These are phyloP conservation scores for Trichocladium antarcticum DNA, from an alignment of 495 filamentous ascomycete species.

Conservation along the genomic window DNA sequence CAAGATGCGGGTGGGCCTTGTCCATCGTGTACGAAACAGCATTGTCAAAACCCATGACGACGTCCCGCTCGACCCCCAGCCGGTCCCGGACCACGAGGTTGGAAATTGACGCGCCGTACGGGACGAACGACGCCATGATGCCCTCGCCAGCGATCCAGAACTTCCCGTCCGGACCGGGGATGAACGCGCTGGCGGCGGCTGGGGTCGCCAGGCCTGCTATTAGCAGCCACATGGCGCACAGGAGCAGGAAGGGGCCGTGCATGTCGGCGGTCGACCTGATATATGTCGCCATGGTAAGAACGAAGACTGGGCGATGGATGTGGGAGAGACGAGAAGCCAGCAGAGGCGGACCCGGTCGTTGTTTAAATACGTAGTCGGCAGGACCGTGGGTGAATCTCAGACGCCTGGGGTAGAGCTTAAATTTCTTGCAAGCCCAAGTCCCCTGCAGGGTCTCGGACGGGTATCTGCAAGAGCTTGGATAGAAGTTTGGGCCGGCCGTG, in stretches of 20 bases:
- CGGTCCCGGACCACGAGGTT: conserved; percentile 65
- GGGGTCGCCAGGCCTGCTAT: not conserved
- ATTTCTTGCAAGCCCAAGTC: too few species aligned
- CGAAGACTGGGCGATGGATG: too few species aligned
- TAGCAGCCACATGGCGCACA: not conserved
- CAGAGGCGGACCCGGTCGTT: too few species aligned
- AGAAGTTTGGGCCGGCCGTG: too few species aligned
- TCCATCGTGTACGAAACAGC: conserved; percentile 59
- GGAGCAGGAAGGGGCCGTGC: not conserved
- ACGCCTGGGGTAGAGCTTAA: too few species aligned
- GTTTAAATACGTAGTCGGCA: too few species aligned
- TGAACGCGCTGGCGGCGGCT: not conserved
- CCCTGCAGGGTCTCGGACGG: too few species aligned
- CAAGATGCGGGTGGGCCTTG: conserved; percentile 60
- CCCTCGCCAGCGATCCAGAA: conserved; percentile 64
- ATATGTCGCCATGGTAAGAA: too few species aligned
- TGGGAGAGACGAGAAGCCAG: too few species aligned
- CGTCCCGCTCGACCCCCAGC: conserved; percentile 50
- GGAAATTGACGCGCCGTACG: conserved; percentile 68
- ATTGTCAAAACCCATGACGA: conserved; percentile 72
- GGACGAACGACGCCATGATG: conserved; percentile 62
- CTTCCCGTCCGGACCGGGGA: conserved; percentile 42
- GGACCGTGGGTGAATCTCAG: too few species aligned
- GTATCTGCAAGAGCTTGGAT: too few species aligned
- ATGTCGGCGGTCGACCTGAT: too few species aligned